Conservation (phyloP, 768 basidiomycete species). For the Agaricus bisporus region DNA sequence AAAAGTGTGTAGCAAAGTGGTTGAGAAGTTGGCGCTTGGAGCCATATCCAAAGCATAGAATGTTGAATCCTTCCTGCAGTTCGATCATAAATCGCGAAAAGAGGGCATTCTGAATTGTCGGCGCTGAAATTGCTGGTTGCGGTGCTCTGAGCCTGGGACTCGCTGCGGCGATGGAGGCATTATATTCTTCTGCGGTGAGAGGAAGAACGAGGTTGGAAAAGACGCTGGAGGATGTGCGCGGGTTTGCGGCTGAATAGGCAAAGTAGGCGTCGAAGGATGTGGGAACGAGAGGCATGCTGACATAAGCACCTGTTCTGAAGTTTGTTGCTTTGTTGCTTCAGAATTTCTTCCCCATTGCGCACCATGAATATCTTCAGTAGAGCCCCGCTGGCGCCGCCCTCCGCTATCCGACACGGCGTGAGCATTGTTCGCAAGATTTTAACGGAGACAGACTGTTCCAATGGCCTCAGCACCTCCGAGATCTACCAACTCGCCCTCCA, state of each 20-base stretch:
- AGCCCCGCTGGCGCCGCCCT: background rate
- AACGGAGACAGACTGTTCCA: constrained; percentile 6
- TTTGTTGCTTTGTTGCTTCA: background rate
- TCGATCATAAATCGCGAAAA: constrained; percentile 66
- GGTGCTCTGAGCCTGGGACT: constrained; percentile 24
- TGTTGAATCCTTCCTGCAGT: constrained; percentile 78
- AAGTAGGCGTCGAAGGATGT: constrained; percentile 89
- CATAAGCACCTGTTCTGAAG: background rate
- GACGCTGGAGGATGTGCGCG: constrained; percentile 72
- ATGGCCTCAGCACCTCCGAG: constrained; percentile 30
- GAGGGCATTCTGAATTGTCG: constrained; percentile 27
- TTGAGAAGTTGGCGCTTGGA: constrained; percentile 80
- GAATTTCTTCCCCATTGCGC: background rate
- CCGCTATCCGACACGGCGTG: background rate
- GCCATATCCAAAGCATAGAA: constrained; percentile 85
- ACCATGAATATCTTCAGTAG: constrained; percentile 1
- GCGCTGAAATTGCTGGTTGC: constrained; percentile 26
- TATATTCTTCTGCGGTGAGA: constrained; percentile 60
- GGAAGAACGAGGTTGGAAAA: constrained; percentile 74
- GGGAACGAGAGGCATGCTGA: constrained; percentile 34
- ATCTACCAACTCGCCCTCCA: constrained; percentile 29
- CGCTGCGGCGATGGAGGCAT: constrained; percentile 29
- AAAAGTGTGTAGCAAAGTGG: constrained; percentile 55
- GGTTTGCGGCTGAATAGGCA: constrained; percentile 48
- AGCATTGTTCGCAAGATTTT: constrained; percentile 1